phyloP scores from a whole-genome alignment of 257 asterid species.

The Solanum gracilifrons region DNA sequence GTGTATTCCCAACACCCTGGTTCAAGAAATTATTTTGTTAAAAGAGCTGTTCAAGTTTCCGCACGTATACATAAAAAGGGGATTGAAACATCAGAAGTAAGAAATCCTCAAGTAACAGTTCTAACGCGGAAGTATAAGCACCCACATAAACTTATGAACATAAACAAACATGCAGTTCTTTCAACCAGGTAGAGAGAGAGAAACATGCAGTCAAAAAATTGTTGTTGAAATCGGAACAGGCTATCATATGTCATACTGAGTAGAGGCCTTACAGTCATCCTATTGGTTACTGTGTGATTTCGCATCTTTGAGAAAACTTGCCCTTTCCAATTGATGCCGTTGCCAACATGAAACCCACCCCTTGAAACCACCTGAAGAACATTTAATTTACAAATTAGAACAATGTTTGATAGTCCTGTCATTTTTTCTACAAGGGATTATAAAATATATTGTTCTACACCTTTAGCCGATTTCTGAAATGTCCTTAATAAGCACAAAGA shows the following conservation, averaged over 20 bases:
- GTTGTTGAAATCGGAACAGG: background rate
- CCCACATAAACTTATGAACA: background rate
- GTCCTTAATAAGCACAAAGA: background rate
- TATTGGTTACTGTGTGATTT: conserved; percentile 87
- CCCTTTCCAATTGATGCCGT: conserved; percentile 99
- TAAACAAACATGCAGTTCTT: background rate
- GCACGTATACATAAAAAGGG: background rate
- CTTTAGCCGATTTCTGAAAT: background rate
- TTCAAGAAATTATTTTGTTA: conserved; percentile 2
- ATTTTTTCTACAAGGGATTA: background rate
- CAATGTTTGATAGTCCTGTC: background rate
- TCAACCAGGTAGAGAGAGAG: background rate
- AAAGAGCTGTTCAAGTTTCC: background rate
- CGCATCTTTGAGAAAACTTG: conserved; percentile 99
- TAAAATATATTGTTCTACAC: background rate
- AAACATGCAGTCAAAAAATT: background rate
- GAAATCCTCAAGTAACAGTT: background rate
- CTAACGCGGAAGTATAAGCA: background rate
- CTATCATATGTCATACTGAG: background rate
- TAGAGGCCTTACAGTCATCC: conserved; percentile 69
- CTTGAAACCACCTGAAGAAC: conserved; percentile 78
- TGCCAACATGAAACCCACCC: conserved; percentile 98
- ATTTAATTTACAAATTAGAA: background rate
- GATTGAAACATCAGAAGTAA: background rate
- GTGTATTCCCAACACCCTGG: conserved; percentile 98